Base-by-base conservation (phyloP, 495 filamentous ascomycete genomes). In the Acidiella bohemica region DNA sequence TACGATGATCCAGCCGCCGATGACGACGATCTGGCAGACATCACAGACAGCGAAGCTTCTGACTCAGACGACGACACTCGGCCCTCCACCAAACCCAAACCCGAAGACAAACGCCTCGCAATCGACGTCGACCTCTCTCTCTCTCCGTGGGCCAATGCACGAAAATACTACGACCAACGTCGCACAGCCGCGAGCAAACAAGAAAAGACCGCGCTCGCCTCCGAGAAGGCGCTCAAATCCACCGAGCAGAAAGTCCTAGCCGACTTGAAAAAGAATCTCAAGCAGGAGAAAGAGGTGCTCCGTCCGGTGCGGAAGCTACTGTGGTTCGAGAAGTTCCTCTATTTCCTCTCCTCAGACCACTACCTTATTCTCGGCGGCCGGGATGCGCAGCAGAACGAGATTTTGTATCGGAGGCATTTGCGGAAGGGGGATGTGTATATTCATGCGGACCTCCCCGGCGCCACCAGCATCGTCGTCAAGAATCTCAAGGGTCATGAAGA, bases 241-340 rank as follows among this genome's bases (percentile, higher is more conserved):
- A 80, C 84, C 20, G 84, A 92, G 50, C 75, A 78, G 54, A 97
- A 96, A 62, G 81, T 96, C 17, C 68, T 70, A 8, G 72, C 78
- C 8, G 84, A 93, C 54, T 67, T 96, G 5, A 90, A 81, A 61
- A 82, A 81, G 49, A 78, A 74, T 0, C 60, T 97, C 34, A 92
- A 92, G 59, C 81, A 88, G 50, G 90, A 97, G 58, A 97, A 96
- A 55, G 76, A 84, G 18, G 60, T 93, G 13, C 65, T 96, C 2
- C 80, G 84, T 36, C 85, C 80, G 11, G 76, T 93, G 10, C 67
- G 90, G 27, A 79, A 75, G 46, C 76, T 74, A 34, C 70, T 84
- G 49, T 97, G 90, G 87, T 95, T 96, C 52, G 90, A 97, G 51
- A 97, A 96, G 54, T 97, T 93, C 49, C 58, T 73, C 12, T 95